phyloP scores from a whole-genome alignment of 2,329 filamentous ascomycete genomes.

The Emericellopsis cladophorae region DNA sequence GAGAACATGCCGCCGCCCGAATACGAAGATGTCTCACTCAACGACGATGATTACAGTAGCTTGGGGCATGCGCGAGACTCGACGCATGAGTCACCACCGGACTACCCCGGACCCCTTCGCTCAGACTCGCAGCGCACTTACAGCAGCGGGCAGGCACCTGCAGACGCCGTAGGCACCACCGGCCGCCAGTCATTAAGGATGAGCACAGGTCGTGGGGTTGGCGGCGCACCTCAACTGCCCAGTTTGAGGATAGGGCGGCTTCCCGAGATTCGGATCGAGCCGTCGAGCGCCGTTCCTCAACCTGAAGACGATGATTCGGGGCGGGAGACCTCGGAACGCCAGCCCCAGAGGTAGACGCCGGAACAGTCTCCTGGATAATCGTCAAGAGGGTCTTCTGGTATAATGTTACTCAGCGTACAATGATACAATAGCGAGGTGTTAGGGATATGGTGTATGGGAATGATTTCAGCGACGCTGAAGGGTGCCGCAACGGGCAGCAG shows the following conservation, averaged over 20 bases:
- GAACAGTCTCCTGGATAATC: too few relatives aligned
- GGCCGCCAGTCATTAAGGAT: background rate
- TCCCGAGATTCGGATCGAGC: constrained; percentile 47
- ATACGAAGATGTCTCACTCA: constrained; percentile 36
- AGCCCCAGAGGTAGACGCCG: too few relatives aligned
- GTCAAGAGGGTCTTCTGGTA: too few relatives aligned
- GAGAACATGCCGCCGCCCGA: constrained; percentile 37
- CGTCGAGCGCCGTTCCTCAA: constrained; percentile 18
- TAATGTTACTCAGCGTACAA: too few relatives aligned
- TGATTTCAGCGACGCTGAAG: too few relatives aligned
- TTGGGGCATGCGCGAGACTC: constrained; percentile 14
- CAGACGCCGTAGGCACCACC: background rate
- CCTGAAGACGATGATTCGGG: too few relatives aligned
- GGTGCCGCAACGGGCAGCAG: too few relatives aligned
- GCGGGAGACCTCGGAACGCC: too few relatives aligned
- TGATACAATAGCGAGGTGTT: too few relatives aligned
- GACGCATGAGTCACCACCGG: constrained; percentile 35
- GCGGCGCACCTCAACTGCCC: constrained; percentile 34
- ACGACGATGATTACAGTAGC: constrained; percentile 24
- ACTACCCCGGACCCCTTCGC: constrained; percentile 30
- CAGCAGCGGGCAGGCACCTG: background rate
- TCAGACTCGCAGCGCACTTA: constrained; percentile 10
- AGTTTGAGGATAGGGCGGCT: constrained; percentile 35
- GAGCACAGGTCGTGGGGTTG: constrained; percentile 17
- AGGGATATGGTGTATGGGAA: too few relatives aligned